Conservation (phyloP, 768 basidiomycete species). For the Macrolepiota dolichaula region DNA sequence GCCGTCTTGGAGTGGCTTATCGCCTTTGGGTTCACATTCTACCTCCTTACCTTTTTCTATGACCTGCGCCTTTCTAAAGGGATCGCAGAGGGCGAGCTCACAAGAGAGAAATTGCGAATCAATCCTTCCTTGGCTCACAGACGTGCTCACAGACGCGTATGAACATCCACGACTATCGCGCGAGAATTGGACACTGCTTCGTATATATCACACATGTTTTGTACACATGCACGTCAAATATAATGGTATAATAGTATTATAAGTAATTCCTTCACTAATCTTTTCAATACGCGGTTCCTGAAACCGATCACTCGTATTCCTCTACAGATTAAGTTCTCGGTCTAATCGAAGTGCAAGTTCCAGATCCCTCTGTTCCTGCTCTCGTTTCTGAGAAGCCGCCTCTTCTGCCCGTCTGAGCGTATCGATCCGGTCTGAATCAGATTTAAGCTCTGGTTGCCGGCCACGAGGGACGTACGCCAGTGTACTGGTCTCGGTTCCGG, state of each 20-base stretch:
- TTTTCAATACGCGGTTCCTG: neutral
- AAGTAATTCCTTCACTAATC: neutral
- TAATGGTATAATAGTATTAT: neutral
- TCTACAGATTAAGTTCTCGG: slow-evolving; percentile 44
- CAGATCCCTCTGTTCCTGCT: slow-evolving; percentile 40
- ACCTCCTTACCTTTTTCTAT: slow-evolving; percentile 67
- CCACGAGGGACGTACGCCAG: slow-evolving; percentile 12
- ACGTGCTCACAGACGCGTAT: slow-evolving; percentile 8
- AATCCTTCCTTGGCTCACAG: slow-evolving; percentile 7
- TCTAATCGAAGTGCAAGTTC: slow-evolving; percentile 54
- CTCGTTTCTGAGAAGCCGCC: slow-evolving; percentile 31
- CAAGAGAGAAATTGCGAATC: slow-evolving; percentile 23
- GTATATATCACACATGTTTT: neutral
- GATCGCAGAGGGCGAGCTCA: slow-evolving; percentile 44
- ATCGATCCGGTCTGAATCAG: slow-evolving; percentile 30
- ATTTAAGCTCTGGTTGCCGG: slow-evolving; percentile 13
- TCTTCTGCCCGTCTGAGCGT: slow-evolving; percentile 34
- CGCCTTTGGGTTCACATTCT: slow-evolving; percentile 69
- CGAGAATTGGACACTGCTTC: neutral
- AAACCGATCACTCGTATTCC: neutral
- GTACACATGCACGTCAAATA: neutral
- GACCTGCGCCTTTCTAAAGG: slow-evolving; percentile 66
- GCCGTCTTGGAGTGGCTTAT: slow-evolving; percentile 77
- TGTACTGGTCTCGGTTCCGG: slow-evolving; percentile 21
- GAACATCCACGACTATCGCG: neutral